Conservation (phyloP, 768 basidiomycete genomes). For the Lentinus tigrinus region DNA sequence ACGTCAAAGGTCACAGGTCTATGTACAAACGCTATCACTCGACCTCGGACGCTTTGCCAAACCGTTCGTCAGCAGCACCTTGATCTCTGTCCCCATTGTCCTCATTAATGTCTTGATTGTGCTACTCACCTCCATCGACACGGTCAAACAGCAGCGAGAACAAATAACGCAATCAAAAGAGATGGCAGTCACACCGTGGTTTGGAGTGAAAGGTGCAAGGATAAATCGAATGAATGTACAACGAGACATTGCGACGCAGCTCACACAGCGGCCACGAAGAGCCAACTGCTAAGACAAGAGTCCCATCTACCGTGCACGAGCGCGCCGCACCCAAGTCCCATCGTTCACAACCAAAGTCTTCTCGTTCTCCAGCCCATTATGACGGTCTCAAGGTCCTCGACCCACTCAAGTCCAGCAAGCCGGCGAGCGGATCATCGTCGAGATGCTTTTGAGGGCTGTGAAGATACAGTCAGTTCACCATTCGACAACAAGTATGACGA, state of each 20-base stretch:
- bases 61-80: neutral
- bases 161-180: too few species aligned
- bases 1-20: slow-evolving; percentile 6
- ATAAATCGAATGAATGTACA: slow-evolving; percentile 53
- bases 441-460: slow-evolving; percentile 84
- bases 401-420: slow-evolving; percentile 62
- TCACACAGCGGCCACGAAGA: slow-evolving; percentile 71
- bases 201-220: neutral
- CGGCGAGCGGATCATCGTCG: slow-evolving; percentile 75
- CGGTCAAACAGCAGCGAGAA: too few species aligned
- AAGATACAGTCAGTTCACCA: slow-evolving; percentile 19
- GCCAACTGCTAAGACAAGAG: slow-evolving; percentile 43
- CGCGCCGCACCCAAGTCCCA: slow-evolving; percentile 89
- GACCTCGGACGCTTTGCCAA: neutral
- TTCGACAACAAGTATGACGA: neutral
- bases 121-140: too few species aligned
- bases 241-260: slow-evolving; percentile 86
- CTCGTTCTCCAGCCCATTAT: slow-evolving; percentile 69
- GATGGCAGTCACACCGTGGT: neutral
- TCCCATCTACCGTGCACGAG: slow-evolving; percentile 37
- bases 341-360: slow-evolving; percentile 42
- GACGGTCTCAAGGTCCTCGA: slow-evolving; percentile 92
- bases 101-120: too few species aligned
- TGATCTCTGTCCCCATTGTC: neutral
- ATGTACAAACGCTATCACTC: neutral